These are phyloP conservation scores for Pestalotiopsis sp. DNA, from an alignment of 2,329 filamentous ascomycete genomes.

Conservation along the genomic window DNA sequence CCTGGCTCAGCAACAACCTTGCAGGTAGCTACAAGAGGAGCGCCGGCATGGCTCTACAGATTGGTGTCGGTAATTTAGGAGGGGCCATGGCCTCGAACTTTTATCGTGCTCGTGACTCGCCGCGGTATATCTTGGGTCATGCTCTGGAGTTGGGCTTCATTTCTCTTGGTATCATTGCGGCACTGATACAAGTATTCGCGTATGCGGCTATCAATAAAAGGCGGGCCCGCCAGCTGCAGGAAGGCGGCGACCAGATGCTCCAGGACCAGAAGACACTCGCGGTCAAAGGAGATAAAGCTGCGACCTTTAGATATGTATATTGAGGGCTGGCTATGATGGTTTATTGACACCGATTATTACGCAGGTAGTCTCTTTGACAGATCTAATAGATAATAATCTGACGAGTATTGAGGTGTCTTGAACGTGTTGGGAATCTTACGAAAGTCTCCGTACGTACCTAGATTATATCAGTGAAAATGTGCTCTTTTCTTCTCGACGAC, in stretches of 20 bases:
- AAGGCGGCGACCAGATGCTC: conserved; percentile 42
- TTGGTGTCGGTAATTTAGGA: conserved; percentile 62
- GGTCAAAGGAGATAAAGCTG: conserved; percentile 60
- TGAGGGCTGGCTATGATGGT: conserved; percentile 23
- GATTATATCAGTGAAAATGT: no score
- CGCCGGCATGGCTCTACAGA: conserved; percentile 67
- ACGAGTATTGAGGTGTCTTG: no score
- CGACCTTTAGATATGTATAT: conserved; percentile 66
- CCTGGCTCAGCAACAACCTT: conserved; percentile 80
- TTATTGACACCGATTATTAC: no score
- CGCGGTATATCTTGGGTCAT: conserved; percentile 54
- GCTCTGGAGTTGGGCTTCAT: conserved; percentile 54
- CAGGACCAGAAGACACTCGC: conserved; percentile 52
- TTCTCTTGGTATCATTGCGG: conserved; percentile 45
- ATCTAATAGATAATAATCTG: no score
- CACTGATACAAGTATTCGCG: conserved; percentile 44
- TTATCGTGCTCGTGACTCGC: conserved; percentile 57
- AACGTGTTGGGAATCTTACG: no score
- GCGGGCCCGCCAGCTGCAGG: conserved; percentile 48
- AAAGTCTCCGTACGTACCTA: no score
- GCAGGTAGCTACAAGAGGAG: conserved; percentile 68
- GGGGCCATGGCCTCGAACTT: conserved; percentile 74
- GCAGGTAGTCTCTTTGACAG: no score
- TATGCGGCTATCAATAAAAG: conserved; percentile 64
- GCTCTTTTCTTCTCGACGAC: no score